These are phyloP conservation scores for Pseudohalonectria lignicola DNA, from an alignment of 2,329 filamentous ascomycete genomes.

Conservation along the genomic window DNA sequence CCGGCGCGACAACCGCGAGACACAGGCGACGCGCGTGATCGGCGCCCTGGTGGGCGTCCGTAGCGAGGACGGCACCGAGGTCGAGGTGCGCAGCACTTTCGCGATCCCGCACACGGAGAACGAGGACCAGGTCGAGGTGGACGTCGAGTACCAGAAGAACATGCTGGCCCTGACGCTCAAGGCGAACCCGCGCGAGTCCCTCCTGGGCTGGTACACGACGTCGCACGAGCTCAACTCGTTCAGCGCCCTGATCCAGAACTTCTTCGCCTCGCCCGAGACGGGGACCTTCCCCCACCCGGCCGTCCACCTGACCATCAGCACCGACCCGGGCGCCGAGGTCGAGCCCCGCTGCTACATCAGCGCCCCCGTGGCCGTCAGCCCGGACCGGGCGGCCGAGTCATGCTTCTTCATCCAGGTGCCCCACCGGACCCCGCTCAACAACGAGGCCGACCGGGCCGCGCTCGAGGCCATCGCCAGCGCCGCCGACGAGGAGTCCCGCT, in stretches of 20 bases:
- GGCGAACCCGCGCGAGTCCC: constrained; percentile 83
- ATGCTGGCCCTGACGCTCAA: constrained; percentile 94
- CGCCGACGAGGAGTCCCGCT: constrained; percentile 65
- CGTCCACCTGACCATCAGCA: constrained; percentile 90
- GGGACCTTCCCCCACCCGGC: constrained; percentile 97
- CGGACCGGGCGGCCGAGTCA: constrained; percentile 89
- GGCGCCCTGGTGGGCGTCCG: constrained; percentile 88
- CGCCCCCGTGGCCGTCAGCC: constrained; percentile 85
- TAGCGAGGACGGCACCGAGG: constrained; percentile 92
- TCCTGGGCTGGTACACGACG: constrained; percentile 98
- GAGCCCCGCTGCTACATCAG: constrained; percentile 91
- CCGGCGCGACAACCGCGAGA: constrained; percentile 63
- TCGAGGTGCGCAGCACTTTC: constrained; percentile 92
- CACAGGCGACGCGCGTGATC: constrained; percentile 90
- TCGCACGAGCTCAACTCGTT: constrained; percentile 96
- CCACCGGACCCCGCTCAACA: constrained; percentile 82
- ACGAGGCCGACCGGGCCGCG: constrained; percentile 46
- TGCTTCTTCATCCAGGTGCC: constrained; percentile 97
- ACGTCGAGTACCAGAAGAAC: constrained; percentile 99
- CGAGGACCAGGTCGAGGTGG: constrained; percentile 96
- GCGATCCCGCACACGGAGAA: constrained; percentile 98
- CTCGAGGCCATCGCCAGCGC: constrained; percentile 78
- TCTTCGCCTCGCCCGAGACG: constrained; percentile 93
- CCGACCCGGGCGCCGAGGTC: constrained; percentile 77
- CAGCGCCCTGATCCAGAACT: constrained; percentile 97